Base-by-base conservation (phyloP, 192 early-diverging fungal species). In the Podila clonocystis region DNA sequence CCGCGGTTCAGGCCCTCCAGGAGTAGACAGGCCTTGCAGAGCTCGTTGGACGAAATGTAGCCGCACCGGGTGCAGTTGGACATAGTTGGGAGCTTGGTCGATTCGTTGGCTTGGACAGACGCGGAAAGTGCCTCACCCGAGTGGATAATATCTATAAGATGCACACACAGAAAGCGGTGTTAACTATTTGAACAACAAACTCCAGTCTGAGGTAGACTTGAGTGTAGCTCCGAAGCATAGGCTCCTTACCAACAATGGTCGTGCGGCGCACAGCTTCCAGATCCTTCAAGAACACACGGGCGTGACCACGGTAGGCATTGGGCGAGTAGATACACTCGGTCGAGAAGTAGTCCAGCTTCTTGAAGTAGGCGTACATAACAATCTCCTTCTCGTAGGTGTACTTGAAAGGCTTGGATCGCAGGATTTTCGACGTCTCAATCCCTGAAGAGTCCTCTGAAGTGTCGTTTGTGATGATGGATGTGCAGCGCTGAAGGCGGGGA, bases 341-440 rank as follows among this genome's bases (percentile, higher is more conserved):
- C 15, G 96, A 97, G 65, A 99, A 99, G 86, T 99, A 99, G 76
- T 99, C 98, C 28, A 99, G 85, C 41, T 95, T 93, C 84, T 95
- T 94, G 74, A 96, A 96, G 74, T 99, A 98, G 26, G 98, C 98
- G 72, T 99, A 85, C 97, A 99, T 97, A 73, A 99, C 98, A 73
- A 99, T 99, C 72, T 99, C 98, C 85, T 99, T 99, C 83, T 99
- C 98, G 68, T 99, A 99, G 0, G 96, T 97, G 82, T 98, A 98
- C 76, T 98, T 99, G 87, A 99, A 97, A 0, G 98, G 98, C 86
- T 99, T 99, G 13, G 96, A 97, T 52, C 98, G 87, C 50, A 89
- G 87, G 52, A 96, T 93, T 38, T 89, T 89, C 52, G 86, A 89
- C 8, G 77, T 80, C 58, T 80, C 77, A 9, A 80, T 68, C 30